These are phyloP conservation scores for Aureobasidium namibiae DNA, from an alignment of 2,329 filamentous ascomycete species.

Conservation along the genomic window DNA sequence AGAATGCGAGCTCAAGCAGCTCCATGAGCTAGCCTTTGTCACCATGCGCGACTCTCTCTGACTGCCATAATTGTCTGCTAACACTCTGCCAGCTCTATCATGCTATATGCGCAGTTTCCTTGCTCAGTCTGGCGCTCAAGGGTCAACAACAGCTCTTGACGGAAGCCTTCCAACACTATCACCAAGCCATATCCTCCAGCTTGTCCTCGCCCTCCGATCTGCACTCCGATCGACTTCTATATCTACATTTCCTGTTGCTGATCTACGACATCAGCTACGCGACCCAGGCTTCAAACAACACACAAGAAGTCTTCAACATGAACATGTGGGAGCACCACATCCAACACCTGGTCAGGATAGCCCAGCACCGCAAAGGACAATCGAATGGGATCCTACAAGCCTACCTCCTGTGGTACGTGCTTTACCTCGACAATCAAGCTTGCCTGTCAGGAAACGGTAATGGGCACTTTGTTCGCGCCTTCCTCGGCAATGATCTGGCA, in stretches of 20 bases:
- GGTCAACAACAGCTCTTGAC: constrained; percentile 35
- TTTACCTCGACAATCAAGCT: constrained; percentile 48
- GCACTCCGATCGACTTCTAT: constrained; percentile 48
- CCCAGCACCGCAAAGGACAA: constrained; percentile 32
- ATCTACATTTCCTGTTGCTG: constrained; percentile 49
- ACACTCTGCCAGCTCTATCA: constrained; percentile 41
- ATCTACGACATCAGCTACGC: constrained; percentile 44
- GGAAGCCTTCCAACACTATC: constrained; percentile 47
- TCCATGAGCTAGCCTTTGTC: background rate
- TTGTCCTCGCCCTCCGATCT: constrained; percentile 43
- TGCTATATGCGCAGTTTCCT: constrained; percentile 51
- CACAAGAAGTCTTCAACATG: constrained; percentile 31
- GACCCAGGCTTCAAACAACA: constrained; percentile 37
- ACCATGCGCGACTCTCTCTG: background rate
- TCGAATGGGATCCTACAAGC: constrained; percentile 38
- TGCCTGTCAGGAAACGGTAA: constrained; percentile 31
- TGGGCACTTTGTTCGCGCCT: background rate
- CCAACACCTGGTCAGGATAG: constrained; percentile 43
- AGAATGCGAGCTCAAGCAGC: background rate
- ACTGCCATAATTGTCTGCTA: background rate
- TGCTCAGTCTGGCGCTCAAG: constrained; percentile 42
- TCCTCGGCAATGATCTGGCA: constrained; percentile 11
- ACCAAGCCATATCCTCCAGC: constrained; percentile 37
- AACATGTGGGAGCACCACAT: constrained; percentile 49
- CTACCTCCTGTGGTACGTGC: constrained; percentile 47